These are phyloP conservation scores for Exutisphaerella laricina DNA, from an alignment of 2,329 filamentous ascomycete species.

Conservation along the genomic window DNA sequence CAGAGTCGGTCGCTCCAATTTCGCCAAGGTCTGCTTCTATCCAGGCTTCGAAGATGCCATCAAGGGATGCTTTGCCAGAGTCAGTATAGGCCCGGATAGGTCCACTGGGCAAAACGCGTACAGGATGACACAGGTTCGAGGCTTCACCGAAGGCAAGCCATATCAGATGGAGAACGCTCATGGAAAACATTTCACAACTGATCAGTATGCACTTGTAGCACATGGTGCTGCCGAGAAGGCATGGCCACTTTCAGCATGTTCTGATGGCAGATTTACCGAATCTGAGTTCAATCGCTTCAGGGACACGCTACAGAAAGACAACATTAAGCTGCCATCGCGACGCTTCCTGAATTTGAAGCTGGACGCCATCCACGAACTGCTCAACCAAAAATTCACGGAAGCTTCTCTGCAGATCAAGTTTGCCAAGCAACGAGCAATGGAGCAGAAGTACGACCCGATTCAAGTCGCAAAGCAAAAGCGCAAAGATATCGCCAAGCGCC, in stretches of 20 bases:
- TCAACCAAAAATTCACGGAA: conserved; percentile 76
- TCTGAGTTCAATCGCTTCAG: conserved; percentile 77
- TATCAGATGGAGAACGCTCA: conserved; percentile 74
- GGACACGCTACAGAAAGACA: conserved; percentile 65
- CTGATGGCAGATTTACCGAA: conserved; percentile 73
- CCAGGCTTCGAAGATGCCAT: conserved; percentile 81
- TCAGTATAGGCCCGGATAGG: conserved; percentile 73
- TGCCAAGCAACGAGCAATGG: conserved; percentile 61
- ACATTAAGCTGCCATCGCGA: conserved; percentile 67
- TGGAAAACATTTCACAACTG: conserved; percentile 72
- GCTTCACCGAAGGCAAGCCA: conserved; percentile 69
- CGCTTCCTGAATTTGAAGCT: conserved; percentile 65
- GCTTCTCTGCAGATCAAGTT: conserved; percentile 76
- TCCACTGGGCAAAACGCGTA: conserved; percentile 68
- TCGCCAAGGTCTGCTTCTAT: conserved; percentile 88
- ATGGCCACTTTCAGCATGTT: conserved; percentile 87
- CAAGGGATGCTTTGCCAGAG: conserved; percentile 75
- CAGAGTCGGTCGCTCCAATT: conserved; percentile 76
- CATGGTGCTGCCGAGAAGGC: conserved; percentile 79
- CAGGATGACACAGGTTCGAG: conserved; percentile 83
- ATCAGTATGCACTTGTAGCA: conserved; percentile 74
- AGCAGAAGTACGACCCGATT: conserved; percentile 44
- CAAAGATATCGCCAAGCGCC: conserved; percentile 57
- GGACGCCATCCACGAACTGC: conserved; percentile 70
- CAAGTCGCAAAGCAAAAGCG: conserved; percentile 64